A percentile compares a stretch with the other conserved stretches of the same genome.
These are phyloP conservation scores for Phylloporus arenicola DNA, from an alignment of 768 basidiomycete genomes.

Conservation along the genomic window DNA sequence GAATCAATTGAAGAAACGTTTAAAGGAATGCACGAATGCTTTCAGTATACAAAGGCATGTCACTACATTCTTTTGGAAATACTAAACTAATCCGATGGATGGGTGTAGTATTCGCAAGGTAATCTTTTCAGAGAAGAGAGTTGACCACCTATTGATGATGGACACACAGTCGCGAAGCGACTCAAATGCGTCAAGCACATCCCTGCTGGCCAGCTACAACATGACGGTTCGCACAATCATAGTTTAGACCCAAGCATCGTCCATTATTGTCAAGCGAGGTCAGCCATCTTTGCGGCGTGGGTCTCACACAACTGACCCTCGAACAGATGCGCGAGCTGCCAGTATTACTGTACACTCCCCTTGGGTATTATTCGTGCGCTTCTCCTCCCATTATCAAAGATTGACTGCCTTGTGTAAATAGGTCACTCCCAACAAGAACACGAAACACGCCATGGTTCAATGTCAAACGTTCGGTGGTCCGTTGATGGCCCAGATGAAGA, in stretches of 20 bases:
- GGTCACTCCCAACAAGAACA: constrained; percentile 56
- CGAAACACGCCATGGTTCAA: constrained; percentile 56
- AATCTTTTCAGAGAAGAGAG: not conserved
- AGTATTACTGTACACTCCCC: constrained; percentile 53
- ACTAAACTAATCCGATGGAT: not conserved
- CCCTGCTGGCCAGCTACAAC: constrained; percentile 36
- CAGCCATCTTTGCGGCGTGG: constrained; percentile 2
- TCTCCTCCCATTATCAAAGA: not conserved
- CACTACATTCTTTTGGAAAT: not conserved
- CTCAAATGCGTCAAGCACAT: constrained; percentile 45
- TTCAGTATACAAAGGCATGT: constrained; percentile 57
- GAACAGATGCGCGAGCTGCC: constrained; percentile 47
- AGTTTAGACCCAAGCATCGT: constrained; percentile 37
- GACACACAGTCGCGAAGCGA: constrained; percentile 41
- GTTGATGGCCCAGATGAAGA: constrained; percentile 47
- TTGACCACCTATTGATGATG: not conserved
- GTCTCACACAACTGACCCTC: constrained; percentile 1
- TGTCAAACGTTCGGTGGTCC: constrained; percentile 52
- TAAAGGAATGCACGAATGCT: constrained; percentile 52
- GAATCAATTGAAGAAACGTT: constrained; percentile 58
- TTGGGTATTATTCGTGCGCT: constrained; percentile 32
- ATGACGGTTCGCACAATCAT: constrained; percentile 47
- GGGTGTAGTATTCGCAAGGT: constrained; percentile 51
- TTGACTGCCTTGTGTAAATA: constrained; percentile 17
- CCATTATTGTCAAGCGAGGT: constrained; percentile 52